Evolutionary conservation across 1,139 yeast species (phyloP).

Genomic region (Scheffersomyces stambukii): DNA sequence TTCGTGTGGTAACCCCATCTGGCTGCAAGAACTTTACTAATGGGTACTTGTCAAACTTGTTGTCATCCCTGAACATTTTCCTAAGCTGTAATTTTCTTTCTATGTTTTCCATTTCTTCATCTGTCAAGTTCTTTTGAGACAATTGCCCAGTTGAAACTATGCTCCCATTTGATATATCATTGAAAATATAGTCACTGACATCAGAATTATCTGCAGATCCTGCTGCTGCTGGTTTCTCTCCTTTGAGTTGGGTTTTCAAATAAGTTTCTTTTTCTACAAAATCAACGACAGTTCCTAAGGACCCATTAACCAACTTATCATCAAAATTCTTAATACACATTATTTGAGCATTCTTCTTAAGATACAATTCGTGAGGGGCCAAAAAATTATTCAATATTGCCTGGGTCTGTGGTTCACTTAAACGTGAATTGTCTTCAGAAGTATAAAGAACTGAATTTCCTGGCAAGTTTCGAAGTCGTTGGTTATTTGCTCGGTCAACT

Average conservation of each 20-base stretch:
- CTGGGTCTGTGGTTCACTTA: slow-evolving; percentile 42
- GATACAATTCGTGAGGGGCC: slow-evolving; percentile 58
- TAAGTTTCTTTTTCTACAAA: slow-evolving; percentile 37
- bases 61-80: slow-evolving; percentile 14
- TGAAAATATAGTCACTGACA: slow-evolving; percentile 23
- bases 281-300: slow-evolving; percentile 71
- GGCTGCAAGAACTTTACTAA: slow-evolving; percentile 70
- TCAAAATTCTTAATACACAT: slow-evolving; percentile 94
- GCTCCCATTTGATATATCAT: slow-evolving; percentile 10
- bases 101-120: slow-evolving; percentile 12
- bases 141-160: slow-evolving; percentile 5
- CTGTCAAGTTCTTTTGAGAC: slow-evolving; percentile 4
- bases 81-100: slow-evolving; percentile 18
- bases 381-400: slow-evolving; percentile 58
- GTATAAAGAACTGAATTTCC: slow-evolving; percentile 46
- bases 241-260: slow-evolving; percentile 18
- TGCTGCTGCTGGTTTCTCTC: slow-evolving; percentile 4
- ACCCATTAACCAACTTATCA: slow-evolving; percentile 85
- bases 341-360: slow-evolving; percentile 87
- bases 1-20: slow-evolving; percentile 63
- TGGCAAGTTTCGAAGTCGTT: slow-evolving; percentile 47
- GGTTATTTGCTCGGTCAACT: slow-evolving; percentile 73
- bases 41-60: slow-evolving; percentile 49
- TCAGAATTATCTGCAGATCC: slow-evolving; percentile 7
- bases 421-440: slow-evolving; percentile 62